phyloP scores from a whole-genome alignment of 2,329 filamentous ascomycete genomes.

The Cytospora leucostoma region DNA sequence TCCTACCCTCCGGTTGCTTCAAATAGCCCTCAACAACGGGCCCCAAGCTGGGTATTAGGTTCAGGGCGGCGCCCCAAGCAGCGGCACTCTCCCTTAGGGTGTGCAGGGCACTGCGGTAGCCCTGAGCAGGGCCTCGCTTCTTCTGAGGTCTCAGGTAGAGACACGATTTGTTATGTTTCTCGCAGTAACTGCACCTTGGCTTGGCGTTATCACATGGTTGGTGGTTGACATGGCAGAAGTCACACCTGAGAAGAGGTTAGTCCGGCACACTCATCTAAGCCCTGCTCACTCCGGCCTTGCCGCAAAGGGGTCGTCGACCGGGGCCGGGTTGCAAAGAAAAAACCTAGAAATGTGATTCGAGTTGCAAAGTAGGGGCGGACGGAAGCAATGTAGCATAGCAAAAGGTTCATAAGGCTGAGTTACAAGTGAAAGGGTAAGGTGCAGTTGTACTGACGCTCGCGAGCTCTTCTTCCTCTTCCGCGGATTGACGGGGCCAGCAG shows the following conservation, averaged over 20 bases:
- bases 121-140: constrained; percentile 42
- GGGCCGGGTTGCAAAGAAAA: not conserved
- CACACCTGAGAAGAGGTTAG: constrained; percentile 41
- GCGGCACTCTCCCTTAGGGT: constrained; percentile 43
- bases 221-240: constrained; percentile 50
- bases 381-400: not conserved
- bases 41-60: constrained; percentile 40
- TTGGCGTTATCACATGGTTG: constrained; percentile 50
- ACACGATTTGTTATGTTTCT: constrained; percentile 42
- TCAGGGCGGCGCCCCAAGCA: constrained; percentile 41
- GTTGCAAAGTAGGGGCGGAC: not conserved
- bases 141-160: constrained; percentile 43
- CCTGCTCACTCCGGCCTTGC: not conserved
- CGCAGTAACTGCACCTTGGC: constrained; percentile 49
- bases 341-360: not conserved
- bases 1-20: constrained; percentile 35
- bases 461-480: constrained; percentile 29
- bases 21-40: constrained; percentile 41
- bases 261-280: not conserved
- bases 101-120: constrained; percentile 42
- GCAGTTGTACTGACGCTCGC: constrained; percentile 26
- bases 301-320: not conserved
- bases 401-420: not conserved
- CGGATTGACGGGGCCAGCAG: constrained; percentile 25
- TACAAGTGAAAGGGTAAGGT: not conserved